Percentiles rank a stretch among this genome's conserved stretches.
Conservation (phyloP, 768 basidiomycete species). For the Phanerodontia chrysosporium region DNA sequence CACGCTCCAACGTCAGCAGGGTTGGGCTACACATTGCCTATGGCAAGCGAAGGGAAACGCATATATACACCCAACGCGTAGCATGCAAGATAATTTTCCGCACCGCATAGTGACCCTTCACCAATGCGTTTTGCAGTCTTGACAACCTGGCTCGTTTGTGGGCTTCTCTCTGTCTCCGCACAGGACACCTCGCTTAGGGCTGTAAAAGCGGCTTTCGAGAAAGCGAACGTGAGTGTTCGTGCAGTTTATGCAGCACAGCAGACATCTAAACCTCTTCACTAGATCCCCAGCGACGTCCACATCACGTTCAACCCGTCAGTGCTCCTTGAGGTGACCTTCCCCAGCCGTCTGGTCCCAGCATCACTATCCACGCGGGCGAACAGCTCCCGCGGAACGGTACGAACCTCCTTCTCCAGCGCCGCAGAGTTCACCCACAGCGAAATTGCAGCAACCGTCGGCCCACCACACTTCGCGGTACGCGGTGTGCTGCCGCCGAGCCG, state of each 20-base stretch:
- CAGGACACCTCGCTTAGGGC: slow-evolving; percentile 8
- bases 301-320: slow-evolving; percentile 36
- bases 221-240: slow-evolving; percentile 13
- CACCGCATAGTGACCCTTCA: background rate
- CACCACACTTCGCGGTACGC: slow-evolving; percentile 13
- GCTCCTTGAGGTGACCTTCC: slow-evolving; percentile 34
- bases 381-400: slow-evolving; percentile 12
- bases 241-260: no score
- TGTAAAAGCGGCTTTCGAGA: slow-evolving; percentile 11
- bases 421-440: background rate
- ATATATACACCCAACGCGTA: no score
- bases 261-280: no score
- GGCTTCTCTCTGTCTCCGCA: background rate
- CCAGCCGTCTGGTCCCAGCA: slow-evolving; percentile 26
- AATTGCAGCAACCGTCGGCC: slow-evolving; percentile 12
- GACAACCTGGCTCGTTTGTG: background rate
- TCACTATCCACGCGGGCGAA: slow-evolving; percentile 34
- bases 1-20: no score
- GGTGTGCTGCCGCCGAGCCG: slow-evolving; percentile 6
- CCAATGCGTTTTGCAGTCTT: background rate
- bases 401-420: background rate
- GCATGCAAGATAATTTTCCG: background rate
- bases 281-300: slow-evolving; percentile 38
- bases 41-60: no score
- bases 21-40: no score